Base-by-base conservation (phyloP, 495 filamentous ascomycete species). In the Jackrogersella multiformis region DNA sequence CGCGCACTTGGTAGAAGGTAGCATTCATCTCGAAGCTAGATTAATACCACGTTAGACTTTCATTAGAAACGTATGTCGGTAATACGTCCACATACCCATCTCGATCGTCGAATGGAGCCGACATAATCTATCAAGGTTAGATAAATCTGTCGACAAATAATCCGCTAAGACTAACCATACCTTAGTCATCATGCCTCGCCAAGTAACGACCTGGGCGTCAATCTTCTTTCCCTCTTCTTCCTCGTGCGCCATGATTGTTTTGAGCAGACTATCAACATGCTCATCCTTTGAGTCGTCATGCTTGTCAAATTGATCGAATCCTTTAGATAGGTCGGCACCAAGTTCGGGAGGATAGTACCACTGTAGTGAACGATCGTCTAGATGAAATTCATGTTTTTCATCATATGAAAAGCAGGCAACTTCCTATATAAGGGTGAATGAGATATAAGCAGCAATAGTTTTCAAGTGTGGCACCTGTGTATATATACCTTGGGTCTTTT, bases 181-280 rank as follows among this genome's bases (percentile, higher is more conserved):
- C 84, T 97, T 99, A 57, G 95, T 98, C 91, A 99, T 92, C 92
- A 99, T 97, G 18, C 95, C 95, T 70, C 95, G 81, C 94, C 94
- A 99, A 0, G 94, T 97, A 45, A 98, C 85, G 42, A 99, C 74
- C 62, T 97, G 89, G 7, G 89, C 88, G 41, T 91, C 86, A 32
- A 88, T 88, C 71, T 80, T 87, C 70, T 86, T 85, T 8, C 84
- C 84, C 5, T 83, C 86, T 56, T 86, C 81, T 70, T 86, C 80
- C 75, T 98, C 95, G 34, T 90, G 79, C 36, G 82, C 83, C 18
- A 87, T 80, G 36, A 99, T 89, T 5, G 92, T 90, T 38, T 85
- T 86, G 32, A 99, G 80, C 18, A 99, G 78, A 51, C 88, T 87
- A 79, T 97, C 92, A 15, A 99, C 77, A 76, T 98, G 96, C 71